A percentile compares a stretch with the other conserved stretches of the same genome.
Conservation (phyloP, 306 rosid genomes). For the Corylus avellana region DNA sequence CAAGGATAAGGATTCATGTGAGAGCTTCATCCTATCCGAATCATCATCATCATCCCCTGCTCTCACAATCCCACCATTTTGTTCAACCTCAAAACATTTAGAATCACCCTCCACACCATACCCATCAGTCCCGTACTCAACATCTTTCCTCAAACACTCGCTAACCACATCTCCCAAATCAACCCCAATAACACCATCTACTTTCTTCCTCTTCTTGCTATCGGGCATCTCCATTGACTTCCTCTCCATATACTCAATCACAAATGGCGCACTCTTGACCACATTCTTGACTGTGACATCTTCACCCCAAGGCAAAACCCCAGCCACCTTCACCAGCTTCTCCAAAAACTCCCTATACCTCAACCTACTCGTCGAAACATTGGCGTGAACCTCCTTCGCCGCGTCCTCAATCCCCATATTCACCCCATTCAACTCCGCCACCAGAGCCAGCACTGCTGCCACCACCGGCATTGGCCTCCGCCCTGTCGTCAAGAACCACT, state of each 20-base stretch:
- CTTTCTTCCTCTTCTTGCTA: slow-evolving; percentile 35
- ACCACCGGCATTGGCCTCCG: slow-evolving; percentile 70
- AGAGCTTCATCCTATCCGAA: slow-evolving; percentile 42
- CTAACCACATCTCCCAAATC: slow-evolving; percentile 56
- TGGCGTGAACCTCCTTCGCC: slow-evolving; percentile 60
- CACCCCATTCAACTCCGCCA: slow-evolving; percentile 60
- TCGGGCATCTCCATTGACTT: slow-evolving; percentile 52
- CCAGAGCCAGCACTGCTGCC: slow-evolving; percentile 67
- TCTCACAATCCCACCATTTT: slow-evolving; percentile 8
- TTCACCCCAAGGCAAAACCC: slow-evolving; percentile 85
- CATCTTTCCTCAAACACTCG: slow-evolving; percentile 47
- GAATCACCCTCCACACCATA: slow-evolving; percentile 31
- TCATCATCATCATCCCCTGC: neutral
- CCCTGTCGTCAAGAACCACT: slow-evolving; percentile 81
- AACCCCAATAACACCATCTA: slow-evolving; percentile 25
- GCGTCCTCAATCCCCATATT: slow-evolving; percentile 46
- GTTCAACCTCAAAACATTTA: slow-evolving; percentile 31
- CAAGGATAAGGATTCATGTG: slow-evolving; percentile 65
- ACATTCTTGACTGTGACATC: slow-evolving; percentile 66
- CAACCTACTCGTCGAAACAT: slow-evolving; percentile 51
- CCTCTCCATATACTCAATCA: slow-evolving; percentile 74
- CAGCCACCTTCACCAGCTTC: slow-evolving; percentile 68
- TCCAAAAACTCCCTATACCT: slow-evolving; percentile 67
- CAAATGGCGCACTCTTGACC: slow-evolving; percentile 55
- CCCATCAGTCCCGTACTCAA: slow-evolving; percentile 28